phyloP scores from a whole-genome alignment of 306 rosid species.

The Ormosia semicastrata region DNA sequence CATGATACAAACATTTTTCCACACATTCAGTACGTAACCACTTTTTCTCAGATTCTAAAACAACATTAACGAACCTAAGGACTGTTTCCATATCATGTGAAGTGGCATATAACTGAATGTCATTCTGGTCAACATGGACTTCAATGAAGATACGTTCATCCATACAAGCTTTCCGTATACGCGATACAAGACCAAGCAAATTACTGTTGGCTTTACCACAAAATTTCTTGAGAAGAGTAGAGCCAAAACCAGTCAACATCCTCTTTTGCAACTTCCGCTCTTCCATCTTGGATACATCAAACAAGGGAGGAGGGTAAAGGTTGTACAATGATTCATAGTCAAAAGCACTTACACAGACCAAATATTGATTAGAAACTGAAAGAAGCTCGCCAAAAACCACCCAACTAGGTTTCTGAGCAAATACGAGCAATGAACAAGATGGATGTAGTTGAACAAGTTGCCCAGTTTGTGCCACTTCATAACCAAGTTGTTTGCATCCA shows the following conservation, averaged over 20 bases:
- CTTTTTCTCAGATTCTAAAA: slow-evolving; percentile 60
- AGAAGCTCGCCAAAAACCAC: slow-evolving; percentile 86
- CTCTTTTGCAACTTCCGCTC: slow-evolving; percentile 51
- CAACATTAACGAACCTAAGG: slow-evolving; percentile 36
- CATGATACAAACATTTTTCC: slow-evolving; percentile 74
- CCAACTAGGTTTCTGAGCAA: slow-evolving; percentile 86
- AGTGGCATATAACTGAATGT: slow-evolving; percentile 58
- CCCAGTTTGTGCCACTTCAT: slow-evolving; percentile 83
- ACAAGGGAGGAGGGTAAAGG: slow-evolving; percentile 67
- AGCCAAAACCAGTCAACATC: slow-evolving; percentile 68
- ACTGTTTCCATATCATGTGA: slow-evolving; percentile 57
- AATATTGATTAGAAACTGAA: slow-evolving; percentile 63
- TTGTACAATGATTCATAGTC: slow-evolving; percentile 51
- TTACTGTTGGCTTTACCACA: slow-evolving; percentile 76
- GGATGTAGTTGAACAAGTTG: slow-evolving; percentile 84
- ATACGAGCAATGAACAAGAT: slow-evolving; percentile 79
- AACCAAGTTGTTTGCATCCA: slow-evolving; percentile 78
- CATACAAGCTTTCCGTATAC: slow-evolving; percentile 46
- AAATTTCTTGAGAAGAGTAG: slow-evolving; percentile 66
- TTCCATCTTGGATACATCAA: slow-evolving; percentile 60
- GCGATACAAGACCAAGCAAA: slow-evolving; percentile 53
- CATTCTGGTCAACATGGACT: slow-evolving; percentile 63
- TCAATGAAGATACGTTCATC: slow-evolving; percentile 68
- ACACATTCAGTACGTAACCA: slow-evolving; percentile 65
- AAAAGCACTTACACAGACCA: slow-evolving; percentile 75